Evolutionary conservation across 176 grass and related monocot genomes (phyloP), one percentile per base, ranked within the genome.

Genomic region (Paspalum vaginatum): DNA sequence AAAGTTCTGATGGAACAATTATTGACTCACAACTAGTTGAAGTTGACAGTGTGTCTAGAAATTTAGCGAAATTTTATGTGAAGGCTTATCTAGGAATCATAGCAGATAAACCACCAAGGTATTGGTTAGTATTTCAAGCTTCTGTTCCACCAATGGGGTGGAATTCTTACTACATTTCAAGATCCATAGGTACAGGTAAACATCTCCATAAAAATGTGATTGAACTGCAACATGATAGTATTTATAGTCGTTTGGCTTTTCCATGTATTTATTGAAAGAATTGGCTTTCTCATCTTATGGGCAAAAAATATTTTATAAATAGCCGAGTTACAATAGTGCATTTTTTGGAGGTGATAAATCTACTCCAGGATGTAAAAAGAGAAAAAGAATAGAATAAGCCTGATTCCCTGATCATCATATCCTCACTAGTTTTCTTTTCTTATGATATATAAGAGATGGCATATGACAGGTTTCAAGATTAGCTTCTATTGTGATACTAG

Each of bases 91-190:
- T 94, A 65, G 89, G 89, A 85, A 86, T 81, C 15, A 65, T 73
- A 59, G 22, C 85, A 65, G 76, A 86, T 43, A 52, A 88, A 54
- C 54, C 87, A 17, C 87, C 91, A 32, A 94, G 85, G 70, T 97
- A 97, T 80, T 97, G 89, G 94, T 76, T 97, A 57, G 42, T 94
- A 79, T 97, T 97, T 85, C 62, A 86, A 87, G 89, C 87, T 73
- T 90, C 85, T 73, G 79, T 85, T 13, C 94, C 87, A 58, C 91
- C 94, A 84, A 79, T 94, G 67, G 94, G 91, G 41, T 97, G 94
- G 94, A 97, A 79, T 75, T 90, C 94, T 81, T 97, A 94, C 68
- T 88, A 89, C 68, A 84, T 97, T 79, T 94, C 87, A 11, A 92
- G 52, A 76, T 2, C 72, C 46, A 83, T 53, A 52, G 72, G 61